These are phyloP conservation scores for Fusarium keratoplasticum DNA, from an alignment of 2,329 filamentous ascomycete genomes.

Conservation along the genomic window DNA sequence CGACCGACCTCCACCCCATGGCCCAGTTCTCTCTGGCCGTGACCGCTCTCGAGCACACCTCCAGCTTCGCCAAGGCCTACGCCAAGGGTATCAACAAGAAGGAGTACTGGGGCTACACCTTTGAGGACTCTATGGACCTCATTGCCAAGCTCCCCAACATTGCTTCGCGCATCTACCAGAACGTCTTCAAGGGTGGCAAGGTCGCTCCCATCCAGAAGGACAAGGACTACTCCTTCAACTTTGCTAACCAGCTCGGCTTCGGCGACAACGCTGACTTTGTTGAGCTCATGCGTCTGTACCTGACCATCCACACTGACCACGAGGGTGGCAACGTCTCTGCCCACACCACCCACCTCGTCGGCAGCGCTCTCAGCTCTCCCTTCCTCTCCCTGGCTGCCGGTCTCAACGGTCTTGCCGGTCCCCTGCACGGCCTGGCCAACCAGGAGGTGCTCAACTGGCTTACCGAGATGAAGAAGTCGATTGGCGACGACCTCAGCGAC, in stretches of 20 bases:
- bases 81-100: conserved; percentile 99
- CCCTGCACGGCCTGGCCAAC: conserved; percentile 98
- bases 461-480: conserved; percentile 95
- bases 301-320: conserved; percentile 99
- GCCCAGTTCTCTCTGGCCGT: conserved; percentile 98
- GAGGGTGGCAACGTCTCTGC: conserved; percentile 99
- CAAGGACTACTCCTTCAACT: conserved; percentile 99
- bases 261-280: conserved; percentile 95
- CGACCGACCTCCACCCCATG: conserved; percentile 99
- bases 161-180: conserved; percentile 98
- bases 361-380: conserved; percentile 94
- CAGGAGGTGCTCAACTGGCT: conserved; percentile 99
- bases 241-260: conserved; percentile 99
- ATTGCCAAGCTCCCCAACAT: conserved; percentile 99
- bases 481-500: conserved; percentile 96
- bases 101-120: conserved; percentile 99
- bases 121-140: conserved; percentile 99
- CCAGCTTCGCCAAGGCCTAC: conserved; percentile 97
- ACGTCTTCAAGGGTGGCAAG: conserved; percentile 99
- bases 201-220: conserved; percentile 95
- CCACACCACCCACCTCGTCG: conserved; percentile 98
- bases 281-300: conserved; percentile 98
- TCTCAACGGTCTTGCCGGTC: conserved; percentile 97
- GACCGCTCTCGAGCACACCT: conserved; percentile 98
- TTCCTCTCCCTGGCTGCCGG: conserved; percentile 97